phyloP scores from a whole-genome alignment of 495 filamentous ascomycete genomes.

The Lichina pygmaea region DNA sequence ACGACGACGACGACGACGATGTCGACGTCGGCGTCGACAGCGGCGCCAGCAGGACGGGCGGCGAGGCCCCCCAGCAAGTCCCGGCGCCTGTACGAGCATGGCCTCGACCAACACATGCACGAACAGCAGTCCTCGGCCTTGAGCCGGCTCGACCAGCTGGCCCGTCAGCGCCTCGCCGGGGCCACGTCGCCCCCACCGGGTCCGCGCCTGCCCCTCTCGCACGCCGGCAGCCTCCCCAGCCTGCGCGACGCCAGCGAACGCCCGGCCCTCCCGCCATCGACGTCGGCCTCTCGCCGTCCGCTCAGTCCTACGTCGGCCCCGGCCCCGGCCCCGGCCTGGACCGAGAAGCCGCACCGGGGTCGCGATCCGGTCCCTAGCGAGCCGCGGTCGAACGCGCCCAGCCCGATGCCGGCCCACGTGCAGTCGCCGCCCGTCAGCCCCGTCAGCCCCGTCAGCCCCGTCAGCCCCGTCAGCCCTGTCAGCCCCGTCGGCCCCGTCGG shows the following conservation, averaged over 20 bases:
- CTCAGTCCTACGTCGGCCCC: not conserved
- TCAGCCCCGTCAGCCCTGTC: too few relatives aligned
- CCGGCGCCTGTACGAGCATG: conserved; percentile 65
- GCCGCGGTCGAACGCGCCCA: not conserved
- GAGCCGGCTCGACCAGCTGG: conserved; percentile 52
- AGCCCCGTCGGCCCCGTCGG: not conserved
- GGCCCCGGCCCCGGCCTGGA: not conserved
- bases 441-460: too few relatives aligned
- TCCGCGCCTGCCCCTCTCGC: conserved; percentile 7
- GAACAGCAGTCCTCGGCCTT: conserved; percentile 56
- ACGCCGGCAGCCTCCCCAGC: conserved; percentile 27
- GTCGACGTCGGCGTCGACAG: not conserved
- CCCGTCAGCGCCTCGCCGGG: conserved; percentile 22
- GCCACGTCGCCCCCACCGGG: conserved; percentile 13
- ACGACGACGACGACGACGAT: conserved; percentile 1
- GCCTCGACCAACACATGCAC: conserved; percentile 48
- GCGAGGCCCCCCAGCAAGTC: conserved; percentile 26
- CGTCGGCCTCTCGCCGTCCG: not conserved
- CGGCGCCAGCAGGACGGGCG: not conserved
- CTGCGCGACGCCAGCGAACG: conserved; percentile 28
- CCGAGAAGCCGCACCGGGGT: too few relatives aligned
- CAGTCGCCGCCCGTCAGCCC: not conserved
- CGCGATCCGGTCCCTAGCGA: not conserved
- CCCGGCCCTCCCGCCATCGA: conserved; percentile 11
- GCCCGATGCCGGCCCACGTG: not conserved